A percentile compares a stretch with the other conserved stretches of the same genome.
Evolutionary conservation across 2,329 filamentous ascomycete genomes (phyloP).

Genomic region (Cladosporium sp.): DNA sequence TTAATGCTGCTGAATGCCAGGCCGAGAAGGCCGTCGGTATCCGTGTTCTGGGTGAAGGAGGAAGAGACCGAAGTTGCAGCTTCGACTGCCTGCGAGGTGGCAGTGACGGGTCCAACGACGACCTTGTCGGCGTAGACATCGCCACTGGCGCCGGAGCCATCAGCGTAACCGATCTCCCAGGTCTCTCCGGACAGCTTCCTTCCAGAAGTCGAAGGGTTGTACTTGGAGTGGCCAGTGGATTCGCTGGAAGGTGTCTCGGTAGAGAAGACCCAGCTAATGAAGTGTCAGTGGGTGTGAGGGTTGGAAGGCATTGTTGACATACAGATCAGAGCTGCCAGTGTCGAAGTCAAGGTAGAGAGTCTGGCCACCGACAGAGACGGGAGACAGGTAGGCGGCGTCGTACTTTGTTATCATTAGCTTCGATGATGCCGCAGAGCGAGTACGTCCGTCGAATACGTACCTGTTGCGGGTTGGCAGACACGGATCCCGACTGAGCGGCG

Average conservation of each 20-base stretch:
- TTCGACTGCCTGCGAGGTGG: constrained; percentile 58
- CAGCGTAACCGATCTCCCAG: constrained; percentile 61
- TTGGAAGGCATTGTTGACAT: constrained; percentile 26
- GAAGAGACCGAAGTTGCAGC: constrained; percentile 54
- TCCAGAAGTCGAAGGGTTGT: constrained; percentile 44
- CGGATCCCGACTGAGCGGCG: constrained; percentile 31
- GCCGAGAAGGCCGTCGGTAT: constrained; percentile 56
- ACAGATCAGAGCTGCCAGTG: constrained; percentile 64
- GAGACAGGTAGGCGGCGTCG: constrained; percentile 40
- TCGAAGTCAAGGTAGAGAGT: constrained; percentile 63
- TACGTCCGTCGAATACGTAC: neutral
- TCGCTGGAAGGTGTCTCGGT: constrained; percentile 47
- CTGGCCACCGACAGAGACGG: constrained; percentile 59
- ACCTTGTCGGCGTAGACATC: constrained; percentile 62
- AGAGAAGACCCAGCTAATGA: constrained; percentile 59
- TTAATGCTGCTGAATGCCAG: constrained; percentile 56
- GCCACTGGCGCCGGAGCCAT: constrained; percentile 57
- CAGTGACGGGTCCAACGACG: constrained; percentile 53
- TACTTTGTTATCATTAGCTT: constrained; percentile 12
- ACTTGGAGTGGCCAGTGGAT: constrained; percentile 51
- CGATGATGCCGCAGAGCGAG: neutral
- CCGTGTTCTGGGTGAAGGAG: constrained; percentile 44
- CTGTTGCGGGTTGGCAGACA: constrained; percentile 33
- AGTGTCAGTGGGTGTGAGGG: constrained; percentile 6
- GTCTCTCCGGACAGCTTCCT: constrained; percentile 43